Evolutionary conservation across 345 rosid species (phyloP).

Genomic region (Mangifera indica): DNA sequence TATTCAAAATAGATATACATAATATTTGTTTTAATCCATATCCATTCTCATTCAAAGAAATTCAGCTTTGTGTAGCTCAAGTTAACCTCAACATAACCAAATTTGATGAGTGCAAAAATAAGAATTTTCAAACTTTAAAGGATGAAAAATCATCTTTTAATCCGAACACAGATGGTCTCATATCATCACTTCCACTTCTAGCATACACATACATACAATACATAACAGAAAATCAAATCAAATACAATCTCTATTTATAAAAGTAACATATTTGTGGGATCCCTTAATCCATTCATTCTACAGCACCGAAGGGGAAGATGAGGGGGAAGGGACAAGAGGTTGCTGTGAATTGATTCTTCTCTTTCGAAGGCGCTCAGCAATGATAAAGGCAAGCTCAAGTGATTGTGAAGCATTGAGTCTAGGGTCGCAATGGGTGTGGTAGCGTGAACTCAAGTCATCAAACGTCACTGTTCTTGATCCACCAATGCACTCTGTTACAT

Average conservation of each 20-base stretch:
- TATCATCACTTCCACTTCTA: slow-evolving; percentile 1
- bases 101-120: too few relatives aligned
- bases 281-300: slow-evolving; percentile 20
- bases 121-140: too few relatives aligned
- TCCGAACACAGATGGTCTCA: too few relatives aligned
- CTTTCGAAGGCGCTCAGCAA: slow-evolving; percentile 71
- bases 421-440: slow-evolving; percentile 69
- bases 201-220: slow-evolving; percentile 27
- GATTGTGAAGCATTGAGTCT: slow-evolving; percentile 73
- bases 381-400: slow-evolving; percentile 65
- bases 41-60: background rate
- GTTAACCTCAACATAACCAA: slow-evolving; percentile 1
- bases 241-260: slow-evolving; percentile 9
- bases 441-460: slow-evolving; percentile 66
- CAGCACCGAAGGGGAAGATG: slow-evolving; percentile 13
- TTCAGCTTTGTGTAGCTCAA: background rate
- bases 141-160: too few relatives aligned
- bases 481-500: slow-evolving; percentile 74
- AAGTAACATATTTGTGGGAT: slow-evolving; percentile 7
- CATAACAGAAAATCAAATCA: slow-evolving; percentile 23
- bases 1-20: too few relatives aligned
- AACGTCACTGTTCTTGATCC: slow-evolving; percentile 67
- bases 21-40: too few relatives aligned
- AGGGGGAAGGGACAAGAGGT: slow-evolving; percentile 23
- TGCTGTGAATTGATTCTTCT: slow-evolving; percentile 52